A percentile compares a stretch with the other conserved stretches of the same genome.
Conservation (phyloP, 83 land plant genomes). For the Diphasiastrum complanatum region DNA sequence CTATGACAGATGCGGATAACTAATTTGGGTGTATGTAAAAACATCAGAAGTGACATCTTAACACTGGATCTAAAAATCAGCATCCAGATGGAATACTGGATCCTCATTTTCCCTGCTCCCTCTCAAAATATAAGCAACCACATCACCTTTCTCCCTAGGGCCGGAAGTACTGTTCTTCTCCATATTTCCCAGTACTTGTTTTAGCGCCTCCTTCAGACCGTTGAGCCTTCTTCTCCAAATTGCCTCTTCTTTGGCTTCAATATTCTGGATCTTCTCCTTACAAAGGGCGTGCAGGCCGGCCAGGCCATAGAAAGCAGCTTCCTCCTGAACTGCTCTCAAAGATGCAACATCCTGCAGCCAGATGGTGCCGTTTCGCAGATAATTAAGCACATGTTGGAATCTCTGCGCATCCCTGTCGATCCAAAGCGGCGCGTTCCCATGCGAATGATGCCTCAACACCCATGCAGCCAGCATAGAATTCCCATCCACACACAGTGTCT, state of each 20-base stretch:
- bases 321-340: constrained; percentile 31
- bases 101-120: constrained; percentile 19
- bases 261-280: constrained; percentile 28
- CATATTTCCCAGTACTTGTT: constrained; percentile 5
- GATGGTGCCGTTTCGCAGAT: constrained; percentile 33
- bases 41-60: no score
- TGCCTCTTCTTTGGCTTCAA: constrained; percentile 21
- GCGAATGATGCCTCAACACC: constrained; percentile 21
- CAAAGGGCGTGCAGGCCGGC: constrained; percentile 19
- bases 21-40: no score
- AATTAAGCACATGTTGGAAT: constrained; percentile 33
- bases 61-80: no score
- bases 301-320: constrained; percentile 28
- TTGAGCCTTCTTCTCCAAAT: constrained; percentile 2
- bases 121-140: constrained; percentile 23
- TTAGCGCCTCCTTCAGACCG: constrained; percentile 13
- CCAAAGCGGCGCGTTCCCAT: constrained; percentile 2
- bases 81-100: constrained; percentile 33
- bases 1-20: no score
- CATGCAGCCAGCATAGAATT: constrained; percentile 30
- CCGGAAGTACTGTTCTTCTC: background rate
- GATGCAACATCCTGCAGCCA: constrained; percentile 29
- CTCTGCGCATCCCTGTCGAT: constrained; percentile 31
- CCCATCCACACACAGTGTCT: constrained; percentile 26
- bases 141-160: constrained; percentile 20